Evolutionary conservation across 192 early-diverging fungal species (phyloP).

Genomic region (Obelidium mucronatum): DNA sequence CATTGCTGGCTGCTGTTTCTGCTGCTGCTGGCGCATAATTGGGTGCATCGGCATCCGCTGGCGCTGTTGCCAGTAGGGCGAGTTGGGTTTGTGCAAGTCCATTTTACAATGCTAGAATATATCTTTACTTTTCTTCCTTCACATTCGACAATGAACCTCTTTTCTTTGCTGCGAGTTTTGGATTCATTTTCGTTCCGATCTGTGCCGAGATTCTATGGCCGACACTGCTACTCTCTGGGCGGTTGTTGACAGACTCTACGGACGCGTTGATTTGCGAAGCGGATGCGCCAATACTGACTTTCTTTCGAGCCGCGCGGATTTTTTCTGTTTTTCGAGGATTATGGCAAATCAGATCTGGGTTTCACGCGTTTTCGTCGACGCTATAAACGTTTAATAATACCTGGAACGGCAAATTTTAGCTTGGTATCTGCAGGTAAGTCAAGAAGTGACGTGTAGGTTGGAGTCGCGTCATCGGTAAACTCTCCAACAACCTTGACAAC

Average conservation of each 20-base stretch:
- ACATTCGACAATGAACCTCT: neutral
- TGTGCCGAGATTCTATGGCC: too few relatives aligned
- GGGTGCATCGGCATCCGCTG: too few relatives aligned
- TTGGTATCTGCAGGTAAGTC: slow-evolving; percentile 16
- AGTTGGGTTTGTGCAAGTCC: neutral
- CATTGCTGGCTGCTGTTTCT: too few relatives aligned
- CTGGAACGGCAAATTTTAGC: slow-evolving; percentile 14
- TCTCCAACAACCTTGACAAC: slow-evolving; percentile 65
- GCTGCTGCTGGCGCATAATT: too few relatives aligned
- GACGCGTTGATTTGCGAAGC: too few relatives aligned
- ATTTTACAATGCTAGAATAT: neutral
- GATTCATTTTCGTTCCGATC: too few relatives aligned
- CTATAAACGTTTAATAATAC: neutral
- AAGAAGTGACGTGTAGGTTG: neutral
- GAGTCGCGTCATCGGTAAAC: slow-evolving; percentile 1
- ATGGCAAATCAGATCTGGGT: too few relatives aligned
- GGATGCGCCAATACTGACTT: neutral
- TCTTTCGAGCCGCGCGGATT: neutral
- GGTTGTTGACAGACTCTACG: too few relatives aligned
- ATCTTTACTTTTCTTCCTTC: neutral
- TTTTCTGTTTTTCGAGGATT: too few relatives aligned
- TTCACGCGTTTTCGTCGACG: too few relatives aligned
- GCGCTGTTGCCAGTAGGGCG: neutral
- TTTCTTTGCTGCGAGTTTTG: too few relatives aligned
- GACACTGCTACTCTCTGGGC: too few relatives aligned